Evolutionary conservation across 1,139 yeast species (phyloP).

Genomic region (Suhomyces chickasaworum): DNA sequence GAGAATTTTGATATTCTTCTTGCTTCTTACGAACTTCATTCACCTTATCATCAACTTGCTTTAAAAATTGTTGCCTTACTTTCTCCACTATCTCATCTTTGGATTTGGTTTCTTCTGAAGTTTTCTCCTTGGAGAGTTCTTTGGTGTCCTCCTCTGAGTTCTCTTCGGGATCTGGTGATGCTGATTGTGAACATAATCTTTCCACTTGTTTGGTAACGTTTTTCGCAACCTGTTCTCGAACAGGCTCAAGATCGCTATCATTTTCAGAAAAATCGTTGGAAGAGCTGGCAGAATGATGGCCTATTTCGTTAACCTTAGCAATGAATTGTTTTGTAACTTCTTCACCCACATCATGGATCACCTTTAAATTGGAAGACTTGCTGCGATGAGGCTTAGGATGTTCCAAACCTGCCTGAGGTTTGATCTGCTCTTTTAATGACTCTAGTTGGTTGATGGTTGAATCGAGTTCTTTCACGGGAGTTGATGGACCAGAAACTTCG

Average conservation of each 20-base stretch:
- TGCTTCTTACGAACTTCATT: constrained; percentile 18
- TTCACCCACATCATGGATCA: constrained; percentile 28
- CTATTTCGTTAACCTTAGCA: constrained; percentile 27
- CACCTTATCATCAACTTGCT: constrained; percentile 27
- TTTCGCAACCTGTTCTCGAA: constrained; percentile 25
- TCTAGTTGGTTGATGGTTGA: constrained; percentile 12
- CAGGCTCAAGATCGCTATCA: constrained; percentile 22
- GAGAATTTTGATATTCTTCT: constrained; percentile 15
- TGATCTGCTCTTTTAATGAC: constrained; percentile 11
- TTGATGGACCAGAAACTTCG: not conserved
- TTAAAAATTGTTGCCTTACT: constrained; percentile 23
- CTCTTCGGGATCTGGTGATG: constrained; percentile 15
- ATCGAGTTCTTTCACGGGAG: constrained; percentile 9
- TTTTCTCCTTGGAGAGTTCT: no score
- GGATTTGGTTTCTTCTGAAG: constrained; percentile 2
- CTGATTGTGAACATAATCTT: constrained; percentile 20
- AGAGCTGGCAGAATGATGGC: constrained; percentile 17
- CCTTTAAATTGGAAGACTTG: constrained; percentile 19
- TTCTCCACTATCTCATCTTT: constrained; percentile 21
- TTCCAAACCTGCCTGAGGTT: constrained; percentile 4
- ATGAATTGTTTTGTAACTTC: constrained; percentile 28
- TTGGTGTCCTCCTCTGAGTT: constrained; percentile 11
- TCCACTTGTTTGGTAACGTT: constrained; percentile 28
- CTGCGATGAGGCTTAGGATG: constrained; percentile 7
- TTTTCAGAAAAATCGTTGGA: constrained; percentile 18